Conservation (phyloP, 345 rosid genomes). For the Clarkia xantiana region DNA sequence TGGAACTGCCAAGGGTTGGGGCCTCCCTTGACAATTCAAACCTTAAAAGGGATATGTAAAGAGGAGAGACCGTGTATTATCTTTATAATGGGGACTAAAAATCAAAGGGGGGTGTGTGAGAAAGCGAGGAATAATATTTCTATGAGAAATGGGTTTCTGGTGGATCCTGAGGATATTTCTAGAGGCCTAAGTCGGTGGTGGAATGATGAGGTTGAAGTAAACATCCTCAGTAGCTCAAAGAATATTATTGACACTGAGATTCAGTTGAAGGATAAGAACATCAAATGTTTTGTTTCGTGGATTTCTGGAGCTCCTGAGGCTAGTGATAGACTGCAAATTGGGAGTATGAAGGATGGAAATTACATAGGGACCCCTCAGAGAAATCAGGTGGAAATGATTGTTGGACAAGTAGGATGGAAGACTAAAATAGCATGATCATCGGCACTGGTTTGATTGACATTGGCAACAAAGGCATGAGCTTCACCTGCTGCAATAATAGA, state of each 20-base stretch:
- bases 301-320: too few species aligned
- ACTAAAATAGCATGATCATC: not conserved
- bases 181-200: not conserved
- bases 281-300: too few species aligned
- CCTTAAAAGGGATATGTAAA: not conserved
- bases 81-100: not conserved
- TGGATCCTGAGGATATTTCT: not conserved
- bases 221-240: not conserved
- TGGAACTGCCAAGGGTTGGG: conserved; percentile 3
- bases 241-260: not conserved
- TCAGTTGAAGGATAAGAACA: not conserved
- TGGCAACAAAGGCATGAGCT: not conserved
- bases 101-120: not conserved
- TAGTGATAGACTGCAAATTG: too few species aligned
- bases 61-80: not conserved
- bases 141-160: not conserved
- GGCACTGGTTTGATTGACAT: not conserved
- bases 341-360: too few species aligned
- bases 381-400: not conserved
- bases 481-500: not conserved
- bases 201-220: not conserved
- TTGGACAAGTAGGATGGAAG: not conserved
- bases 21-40: not conserved
- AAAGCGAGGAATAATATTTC: not conserved
- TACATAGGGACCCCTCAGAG: not conserved